These are phyloP conservation scores for Psilocybe sp. DNA, from an alignment of 768 basidiomycete species.

Conservation along the genomic window DNA sequence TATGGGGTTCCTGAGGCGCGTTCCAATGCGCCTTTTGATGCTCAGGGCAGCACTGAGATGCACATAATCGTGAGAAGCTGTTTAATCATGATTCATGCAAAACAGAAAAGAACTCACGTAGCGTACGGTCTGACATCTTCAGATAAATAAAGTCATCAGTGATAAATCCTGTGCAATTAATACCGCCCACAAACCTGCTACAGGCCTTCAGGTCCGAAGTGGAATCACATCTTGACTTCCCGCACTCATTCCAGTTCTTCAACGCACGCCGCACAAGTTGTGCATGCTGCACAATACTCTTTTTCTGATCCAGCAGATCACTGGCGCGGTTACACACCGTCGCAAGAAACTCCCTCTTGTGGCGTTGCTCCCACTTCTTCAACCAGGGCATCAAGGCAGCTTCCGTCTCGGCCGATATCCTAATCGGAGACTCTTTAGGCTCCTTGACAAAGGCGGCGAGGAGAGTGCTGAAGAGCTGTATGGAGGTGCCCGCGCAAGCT, in stretches of 20 bases:
- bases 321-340: slow-evolving; percentile 13
- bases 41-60: slow-evolving; percentile 20
- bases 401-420: slow-evolving; percentile 9
- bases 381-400: slow-evolving; percentile 12
- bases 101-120: slow-evolving; percentile 9
- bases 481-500: slow-evolving; percentile 15
- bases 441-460: slow-evolving; percentile 18
- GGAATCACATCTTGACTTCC: slow-evolving; percentile 11
- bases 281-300: slow-evolving; percentile 11
- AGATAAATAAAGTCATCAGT: background rate
- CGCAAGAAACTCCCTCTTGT: slow-evolving; percentile 13
- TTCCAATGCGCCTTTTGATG: slow-evolving; percentile 26
- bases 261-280: slow-evolving; percentile 12
- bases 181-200: slow-evolving; percentile 6
- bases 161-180: background rate
- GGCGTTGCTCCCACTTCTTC: slow-evolving; percentile 15
- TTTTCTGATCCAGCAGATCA: slow-evolving; percentile 10
- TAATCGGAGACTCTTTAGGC: slow-evolving; percentile 10
- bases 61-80: background rate
- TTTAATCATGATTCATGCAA: background rate
- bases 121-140: slow-evolving; percentile 19
- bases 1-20: slow-evolving; percentile 13
- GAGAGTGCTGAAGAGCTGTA: slow-evolving; percentile 18
- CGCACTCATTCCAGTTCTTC: slow-evolving; percentile 18
- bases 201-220: slow-evolving; percentile 16